Evolutionary conservation across 176 grass and related monocot genomes (phyloP).

Genomic region (Carex pumila): DNA sequence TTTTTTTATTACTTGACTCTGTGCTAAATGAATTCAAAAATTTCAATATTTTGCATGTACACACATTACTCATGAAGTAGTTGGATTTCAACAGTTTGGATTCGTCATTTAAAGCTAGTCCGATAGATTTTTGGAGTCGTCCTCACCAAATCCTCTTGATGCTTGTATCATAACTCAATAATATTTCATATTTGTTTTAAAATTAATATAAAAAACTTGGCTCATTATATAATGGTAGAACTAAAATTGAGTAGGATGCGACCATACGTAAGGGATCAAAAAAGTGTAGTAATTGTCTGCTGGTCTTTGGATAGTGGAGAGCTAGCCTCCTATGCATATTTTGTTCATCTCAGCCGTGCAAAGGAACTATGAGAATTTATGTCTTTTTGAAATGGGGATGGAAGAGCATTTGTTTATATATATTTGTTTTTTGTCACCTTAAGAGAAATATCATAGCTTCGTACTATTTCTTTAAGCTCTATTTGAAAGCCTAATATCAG

Average conservation of each 20-base stretch:
- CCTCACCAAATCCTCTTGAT: no score
- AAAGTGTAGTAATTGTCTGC: not conserved
- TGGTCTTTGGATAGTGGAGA: not conserved
- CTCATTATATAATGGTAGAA: not conserved
- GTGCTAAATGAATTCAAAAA: no score
- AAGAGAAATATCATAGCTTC: not conserved
- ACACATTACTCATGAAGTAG: no score
- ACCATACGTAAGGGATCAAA: not conserved
- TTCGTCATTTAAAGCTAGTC: no score
- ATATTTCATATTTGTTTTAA: not conserved
- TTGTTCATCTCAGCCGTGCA: no score
- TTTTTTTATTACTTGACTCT: no score
- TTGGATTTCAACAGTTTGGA: no score
- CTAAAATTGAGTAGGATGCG: not conserved
- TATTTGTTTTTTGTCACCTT: not conserved
- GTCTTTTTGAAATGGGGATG: not conserved
- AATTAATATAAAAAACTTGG: not conserved
- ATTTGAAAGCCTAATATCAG: no score
- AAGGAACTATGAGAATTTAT: not conserved
- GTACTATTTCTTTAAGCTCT: not conserved
- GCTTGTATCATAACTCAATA: not conserved
- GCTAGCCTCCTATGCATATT: no score
- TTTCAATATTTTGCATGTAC: no score
- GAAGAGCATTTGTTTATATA: not conserved
- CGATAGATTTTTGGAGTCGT: no score